Conservation (phyloP, 2,329 filamentous ascomycete genomes). For the Exophiala sideris region DNA sequence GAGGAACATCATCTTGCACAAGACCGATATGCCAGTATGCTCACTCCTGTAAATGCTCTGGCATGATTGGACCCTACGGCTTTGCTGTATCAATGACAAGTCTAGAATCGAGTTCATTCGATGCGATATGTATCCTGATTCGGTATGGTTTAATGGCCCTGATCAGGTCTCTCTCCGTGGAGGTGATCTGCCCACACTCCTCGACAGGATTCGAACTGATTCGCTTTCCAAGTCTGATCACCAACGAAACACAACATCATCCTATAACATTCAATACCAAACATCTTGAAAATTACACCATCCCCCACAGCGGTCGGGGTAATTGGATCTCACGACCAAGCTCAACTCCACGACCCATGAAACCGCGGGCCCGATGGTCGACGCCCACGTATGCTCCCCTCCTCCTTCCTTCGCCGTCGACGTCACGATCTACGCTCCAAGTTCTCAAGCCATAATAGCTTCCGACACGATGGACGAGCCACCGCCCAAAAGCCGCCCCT, state of each 20-base stretch:
- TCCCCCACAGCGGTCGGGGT: slow-evolving; percentile 34
- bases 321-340: slow-evolving; percentile 29
- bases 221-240: background rate
- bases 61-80: background rate
- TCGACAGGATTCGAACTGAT: background rate
- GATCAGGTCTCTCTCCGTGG: background rate
- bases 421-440: slow-evolving; percentile 58
- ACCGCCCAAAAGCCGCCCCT: slow-evolving; percentile 81
- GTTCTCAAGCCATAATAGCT: slow-evolving; percentile 88
- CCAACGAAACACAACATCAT: background rate
- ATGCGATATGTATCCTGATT: slow-evolving; percentile 7
- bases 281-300: slow-evolving; percentile 25
- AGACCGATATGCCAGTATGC: background rate
- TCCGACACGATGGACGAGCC: slow-evolving; percentile 89
- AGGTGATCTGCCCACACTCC: background rate
- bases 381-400: slow-evolving; percentile 77
- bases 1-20: too few species aligned
- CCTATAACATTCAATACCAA: background rate
- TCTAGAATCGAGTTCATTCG: slow-evolving; percentile 8
- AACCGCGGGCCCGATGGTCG: slow-evolving; percentile 42
- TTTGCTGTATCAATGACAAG: slow-evolving; percentile 13
- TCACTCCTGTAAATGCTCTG: background rate
- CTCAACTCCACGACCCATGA: slow-evolving; percentile 28
- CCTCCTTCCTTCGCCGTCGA: slow-evolving; percentile 19
- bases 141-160: background rate